Base-by-base conservation (phyloP, 129 eudicot species). In the Pittosporum tobira region DNA sequence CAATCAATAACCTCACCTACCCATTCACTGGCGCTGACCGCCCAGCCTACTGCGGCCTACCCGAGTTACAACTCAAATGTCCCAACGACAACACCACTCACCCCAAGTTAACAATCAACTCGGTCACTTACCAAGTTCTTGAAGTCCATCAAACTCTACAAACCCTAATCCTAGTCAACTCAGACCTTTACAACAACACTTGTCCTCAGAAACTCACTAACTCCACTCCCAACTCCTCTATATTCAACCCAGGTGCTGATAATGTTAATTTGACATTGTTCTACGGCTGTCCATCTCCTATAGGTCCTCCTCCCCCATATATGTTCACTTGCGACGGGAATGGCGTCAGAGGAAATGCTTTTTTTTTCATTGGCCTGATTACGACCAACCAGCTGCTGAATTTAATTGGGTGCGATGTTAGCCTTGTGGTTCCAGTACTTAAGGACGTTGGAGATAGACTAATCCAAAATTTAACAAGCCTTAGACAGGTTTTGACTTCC, bases 1-100 rank as follows among this genome's bases (percentile, higher is more conserved):
- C 62, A 26, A 46, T 81, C 57, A 59, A 52, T 53, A 65, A 68
- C 72, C 52, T 81, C 63, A 63, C 71, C 42, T 79, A 73, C 73
- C 95, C 89, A 21, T 85, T 81, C 75, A 73, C 86, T 43, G 81
- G 83, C 53, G 83, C 76, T 25, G 59, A 64, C 59, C 83, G 84
- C 11, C 85, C 88, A 6, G 51, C 59, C 45, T 58, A 78, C 77
- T 81, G 94, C 23, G 89, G 95, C 48, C 79, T 61, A 14, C 95
- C 86, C 0, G 81, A 67, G 28, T 81, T 78, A 73, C 73, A 48
- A 3, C 84, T 85, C 70, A 73, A 68, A 8, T 78, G 95, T 61
- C 51, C 11, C 0, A 14, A 52, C 51, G 48, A 63, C 67, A 62
- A 36, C 28, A 19, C 3, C 42, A 8, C 21, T 54, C 37, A 34